phyloP scores from a whole-genome alignment of 1,139 yeast species.

The Geotrichum histeridarum region DNA sequence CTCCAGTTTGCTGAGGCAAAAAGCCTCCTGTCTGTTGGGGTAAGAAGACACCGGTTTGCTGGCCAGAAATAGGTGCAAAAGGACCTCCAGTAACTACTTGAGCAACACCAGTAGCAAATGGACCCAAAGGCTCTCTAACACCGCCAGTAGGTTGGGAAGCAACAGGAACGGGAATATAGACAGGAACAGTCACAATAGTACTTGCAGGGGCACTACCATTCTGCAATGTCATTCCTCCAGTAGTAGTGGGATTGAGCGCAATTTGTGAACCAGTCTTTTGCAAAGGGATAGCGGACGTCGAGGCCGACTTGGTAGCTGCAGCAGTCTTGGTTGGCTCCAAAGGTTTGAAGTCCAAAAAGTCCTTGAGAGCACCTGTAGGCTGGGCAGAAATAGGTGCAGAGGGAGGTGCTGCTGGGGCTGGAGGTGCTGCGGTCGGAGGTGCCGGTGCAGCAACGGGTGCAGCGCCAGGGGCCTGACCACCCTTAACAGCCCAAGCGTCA shows the following conservation, averaged over 20 bases:
- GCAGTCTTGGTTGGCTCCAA: conserved; percentile 6
- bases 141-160: conserved; percentile 35
- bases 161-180: conserved; percentile 18
- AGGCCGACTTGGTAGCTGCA: conserved; percentile 9
- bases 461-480: conserved; percentile 27
- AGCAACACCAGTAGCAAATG: conserved; percentile 38
- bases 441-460: conserved; percentile 18
- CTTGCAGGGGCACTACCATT: conserved; percentile 26
- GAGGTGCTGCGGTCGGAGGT: conserved; percentile 24
- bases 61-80: conserved; percentile 10
- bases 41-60: conserved; percentile 12
- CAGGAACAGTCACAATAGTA: conserved; percentile 17
- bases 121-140: conserved; percentile 33
- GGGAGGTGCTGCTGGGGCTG: conserved; percentile 22
- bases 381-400: conserved; percentile 9
- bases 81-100: conserved; percentile 24
- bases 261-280: conserved; percentile 17
- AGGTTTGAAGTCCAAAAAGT: conserved; percentile 18
- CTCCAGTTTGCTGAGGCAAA: conserved; percentile 3
- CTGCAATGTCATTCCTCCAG: conserved; percentile 8
- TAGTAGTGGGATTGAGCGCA: conserved; percentile 1
- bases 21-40: conserved; percentile 7
- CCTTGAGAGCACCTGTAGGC: conserved; percentile 18
- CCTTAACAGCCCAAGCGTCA: conserved; percentile 16
- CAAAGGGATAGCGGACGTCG: conserved; percentile 2